Conservation (phyloP, 306 rosid species). For the Prunus armeniaca region DNA sequence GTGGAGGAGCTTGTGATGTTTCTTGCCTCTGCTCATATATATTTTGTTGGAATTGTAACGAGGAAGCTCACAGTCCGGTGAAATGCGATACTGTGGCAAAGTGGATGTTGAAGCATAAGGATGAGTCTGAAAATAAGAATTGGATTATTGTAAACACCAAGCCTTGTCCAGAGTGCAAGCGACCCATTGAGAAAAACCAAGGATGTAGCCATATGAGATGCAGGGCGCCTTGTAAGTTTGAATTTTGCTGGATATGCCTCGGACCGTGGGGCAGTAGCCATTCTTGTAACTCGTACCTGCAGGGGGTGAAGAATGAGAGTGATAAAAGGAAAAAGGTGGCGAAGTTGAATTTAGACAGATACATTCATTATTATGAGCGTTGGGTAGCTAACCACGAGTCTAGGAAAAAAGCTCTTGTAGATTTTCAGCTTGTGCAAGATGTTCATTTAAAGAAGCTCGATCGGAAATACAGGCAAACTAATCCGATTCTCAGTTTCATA, state of each 20-base stretch:
- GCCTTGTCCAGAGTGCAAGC: slow-evolving; percentile 92
- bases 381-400: slow-evolving; percentile 40
- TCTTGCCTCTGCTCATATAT: slow-evolving; percentile 62
- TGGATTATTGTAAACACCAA: slow-evolving; percentile 91
- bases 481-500: slow-evolving; percentile 28
- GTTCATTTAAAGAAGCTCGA: slow-evolving; percentile 27
- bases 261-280: slow-evolving; percentile 66
- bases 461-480: slow-evolving; percentile 18
- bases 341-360: slow-evolving; percentile 24
- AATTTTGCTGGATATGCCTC: slow-evolving; percentile 89
- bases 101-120: slow-evolving; percentile 70
- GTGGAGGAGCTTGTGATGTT: slow-evolving; percentile 55
- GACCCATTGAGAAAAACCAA: slow-evolving; percentile 79
- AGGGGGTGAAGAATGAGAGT: not conserved
- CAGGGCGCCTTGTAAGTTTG: slow-evolving; percentile 75
- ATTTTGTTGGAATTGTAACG: slow-evolving; percentile 85
- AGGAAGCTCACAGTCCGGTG: slow-evolving; percentile 91
- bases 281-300: slow-evolving; percentile 56
- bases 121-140: slow-evolving; percentile 74
- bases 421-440: slow-evolving; percentile 12
- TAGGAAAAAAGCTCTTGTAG: slow-evolving; percentile 27
- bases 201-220: slow-evolving; percentile 97
- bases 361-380: slow-evolving; percentile 37
- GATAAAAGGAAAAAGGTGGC: slow-evolving; percentile 25
- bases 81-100: slow-evolving; percentile 68